phyloP scores from a whole-genome alignment of 179 eudicot genomes.

The Spinacia oleracea region DNA sequence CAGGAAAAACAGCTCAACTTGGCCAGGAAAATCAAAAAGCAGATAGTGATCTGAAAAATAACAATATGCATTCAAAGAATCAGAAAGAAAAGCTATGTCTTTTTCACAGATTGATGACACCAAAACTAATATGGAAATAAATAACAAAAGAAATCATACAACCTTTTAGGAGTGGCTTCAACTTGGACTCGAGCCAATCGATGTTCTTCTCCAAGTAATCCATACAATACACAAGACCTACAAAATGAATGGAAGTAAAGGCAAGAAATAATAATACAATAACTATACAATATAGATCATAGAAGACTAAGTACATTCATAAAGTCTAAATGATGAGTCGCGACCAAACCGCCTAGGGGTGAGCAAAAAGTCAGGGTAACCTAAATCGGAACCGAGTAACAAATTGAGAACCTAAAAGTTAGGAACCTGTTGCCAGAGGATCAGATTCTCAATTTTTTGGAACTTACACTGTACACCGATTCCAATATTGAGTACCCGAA shows the following conservation, averaged over 20 bases:
- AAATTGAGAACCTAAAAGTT: too few species aligned
- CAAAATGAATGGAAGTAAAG: slow-evolving; percentile 15
- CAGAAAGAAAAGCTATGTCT: neutral
- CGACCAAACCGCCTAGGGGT: neutral
- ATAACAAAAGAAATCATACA: slow-evolving; percentile 5
- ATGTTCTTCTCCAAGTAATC: slow-evolving; percentile 95
- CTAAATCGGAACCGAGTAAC: too few species aligned
- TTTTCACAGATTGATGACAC: neutral
- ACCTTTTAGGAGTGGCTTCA: slow-evolving; percentile 94
- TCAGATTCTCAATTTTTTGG: too few species aligned
- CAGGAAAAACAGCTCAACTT: slow-evolving; percentile 95
- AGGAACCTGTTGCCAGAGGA: too few species aligned
- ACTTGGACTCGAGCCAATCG: slow-evolving; percentile 87
- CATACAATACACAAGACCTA: slow-evolving; percentile 98
- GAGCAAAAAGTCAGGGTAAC: too few species aligned
- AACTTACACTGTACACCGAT: too few species aligned
- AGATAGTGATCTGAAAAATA: slow-evolving; percentile 87
- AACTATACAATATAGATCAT: too few species aligned
- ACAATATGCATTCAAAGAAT: slow-evolving; percentile 17
- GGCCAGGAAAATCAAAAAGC: slow-evolving; percentile 97
- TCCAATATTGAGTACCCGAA: too few species aligned
- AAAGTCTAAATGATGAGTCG: neutral
- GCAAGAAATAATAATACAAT: neutral
- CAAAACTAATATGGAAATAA: neutral
- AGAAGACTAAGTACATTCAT: neutral